Base-by-base conservation (phyloP, 1,139 yeast genomes). In the Ashbya aceris region DNA sequence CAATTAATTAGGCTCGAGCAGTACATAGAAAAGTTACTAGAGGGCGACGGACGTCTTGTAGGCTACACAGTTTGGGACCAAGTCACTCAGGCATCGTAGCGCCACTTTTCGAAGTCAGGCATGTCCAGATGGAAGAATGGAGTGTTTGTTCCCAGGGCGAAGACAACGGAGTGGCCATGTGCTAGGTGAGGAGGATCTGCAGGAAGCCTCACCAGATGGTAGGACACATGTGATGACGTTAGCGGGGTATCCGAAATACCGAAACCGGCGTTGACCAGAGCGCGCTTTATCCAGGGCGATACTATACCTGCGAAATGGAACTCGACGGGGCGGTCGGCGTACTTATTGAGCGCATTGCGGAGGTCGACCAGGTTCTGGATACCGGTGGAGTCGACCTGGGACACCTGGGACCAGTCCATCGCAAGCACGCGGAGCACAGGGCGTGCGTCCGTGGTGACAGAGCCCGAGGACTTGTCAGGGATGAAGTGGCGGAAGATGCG, bases 121-220 rank as follows among this genome's bases (percentile, higher is more conserved):
- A 87, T 78, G 41, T 86, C 95, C 45, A 85, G 69, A 64, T 86
- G 96, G 75, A 87, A 84, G 62, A 77, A 84, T 33, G 95, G 95
- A 30, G 86, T 76, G 56, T 79, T 73, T 1, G 95, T 83, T 41
- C 80, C 77, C 11, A 77, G 69, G 2, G 86, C 76, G 23, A 17
- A 17, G 23, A 17, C 23, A 6, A 17, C 23, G 23, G 23, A 17
- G 23, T 17, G 23, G 23, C 23, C 23, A 17, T 17, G 23, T 17
- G 6, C 23, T 3, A 17, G 3, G 23, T 17, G 23, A 3, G 23
- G 23, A 17, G 23, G 23, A 17, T 17, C 23, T 17, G 23, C 23
- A 17, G 23, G 23, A 3, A 17, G 23, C 23, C 23, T 17, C 23
- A 17, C 23, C 6, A 17, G 23, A 17, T 17, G 23, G 23, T 17